Percentiles rank a stretch among this genome's conserved stretches.
Conservation (phyloP, 208 protist genomes). For the Herpetomonas tarakana region DNA sequence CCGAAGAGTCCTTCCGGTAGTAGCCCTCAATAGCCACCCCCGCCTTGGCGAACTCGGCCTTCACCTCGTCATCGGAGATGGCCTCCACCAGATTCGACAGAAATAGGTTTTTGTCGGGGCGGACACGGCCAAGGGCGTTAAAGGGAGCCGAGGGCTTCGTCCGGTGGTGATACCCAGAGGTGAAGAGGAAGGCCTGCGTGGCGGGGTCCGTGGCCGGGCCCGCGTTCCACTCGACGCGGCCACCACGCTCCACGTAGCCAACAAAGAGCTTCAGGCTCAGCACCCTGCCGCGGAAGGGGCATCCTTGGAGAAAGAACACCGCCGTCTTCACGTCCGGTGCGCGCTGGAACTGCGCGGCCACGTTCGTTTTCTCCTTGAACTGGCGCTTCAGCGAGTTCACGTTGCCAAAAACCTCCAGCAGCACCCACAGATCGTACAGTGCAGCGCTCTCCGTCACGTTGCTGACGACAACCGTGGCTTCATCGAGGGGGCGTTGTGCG, state of each 20-base stretch:
- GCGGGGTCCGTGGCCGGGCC: slow-evolving; percentile 69
- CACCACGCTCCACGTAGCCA: slow-evolving; percentile 64
- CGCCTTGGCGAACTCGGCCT: slow-evolving; percentile 37
- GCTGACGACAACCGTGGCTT: slow-evolving; percentile 64
- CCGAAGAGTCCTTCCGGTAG: slow-evolving; percentile 56
- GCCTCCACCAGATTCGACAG: slow-evolving; percentile 68
- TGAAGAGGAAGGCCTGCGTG: slow-evolving; percentile 59
- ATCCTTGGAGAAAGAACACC: slow-evolving; percentile 70
- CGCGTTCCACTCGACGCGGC: slow-evolving; percentile 67
- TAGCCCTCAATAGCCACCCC: slow-evolving; percentile 35
- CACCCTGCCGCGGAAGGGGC: slow-evolving; percentile 56
- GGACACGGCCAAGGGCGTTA: slow-evolving; percentile 67
- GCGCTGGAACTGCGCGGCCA: slow-evolving; percentile 83
- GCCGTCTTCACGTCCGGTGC: slow-evolving; percentile 54
- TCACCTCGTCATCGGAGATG: slow-evolving; percentile 66
- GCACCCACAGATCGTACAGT: slow-evolving; percentile 80
- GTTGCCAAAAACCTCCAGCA: slow-evolving; percentile 90
- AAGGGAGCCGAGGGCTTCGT: slow-evolving; percentile 59
- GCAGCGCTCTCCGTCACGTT: slow-evolving; percentile 60
- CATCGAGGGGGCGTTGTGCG: slow-evolving; percentile 11
- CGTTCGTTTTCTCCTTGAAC: slow-evolving; percentile 64
- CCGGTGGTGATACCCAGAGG: slow-evolving; percentile 74
- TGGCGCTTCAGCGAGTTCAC: slow-evolving; percentile 81
- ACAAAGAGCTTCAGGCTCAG: slow-evolving; percentile 70
- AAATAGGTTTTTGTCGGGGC: slow-evolving; percentile 72